A percentile compares a stretch with the other conserved stretches of the same genome.
phyloP scores from a whole-genome alignment of 106 monocot species.

The Apostasia ramifera region DNA sequence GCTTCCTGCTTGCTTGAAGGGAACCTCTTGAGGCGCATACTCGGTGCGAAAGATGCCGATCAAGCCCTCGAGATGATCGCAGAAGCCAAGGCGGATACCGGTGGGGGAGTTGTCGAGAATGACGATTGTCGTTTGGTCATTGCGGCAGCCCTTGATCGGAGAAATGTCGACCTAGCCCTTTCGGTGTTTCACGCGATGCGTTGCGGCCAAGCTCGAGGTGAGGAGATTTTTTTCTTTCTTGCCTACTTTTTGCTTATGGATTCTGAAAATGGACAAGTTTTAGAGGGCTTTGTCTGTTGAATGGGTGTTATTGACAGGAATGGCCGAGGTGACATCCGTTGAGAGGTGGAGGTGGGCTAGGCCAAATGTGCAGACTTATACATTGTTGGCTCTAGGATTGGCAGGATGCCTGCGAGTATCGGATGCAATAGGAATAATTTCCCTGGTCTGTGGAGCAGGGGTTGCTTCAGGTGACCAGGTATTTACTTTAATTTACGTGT shows the following conservation, averaged over 20 bases:
- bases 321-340: constrained; percentile 15
- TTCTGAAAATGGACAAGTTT: not conserved
- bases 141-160: constrained; percentile 44
- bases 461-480: constrained; percentile 62
- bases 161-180: constrained; percentile 56
- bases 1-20: constrained; percentile 23
- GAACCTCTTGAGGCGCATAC: constrained; percentile 48
- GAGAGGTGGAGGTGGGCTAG: constrained; percentile 58
- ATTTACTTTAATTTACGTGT: constrained; percentile 2
- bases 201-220: constrained; percentile 29
- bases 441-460: constrained; percentile 51
- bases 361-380: constrained; percentile 58
- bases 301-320: constrained; percentile 19
- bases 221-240: not conserved
- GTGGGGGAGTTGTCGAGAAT: constrained; percentile 20
- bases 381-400: constrained; percentile 53
- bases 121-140: constrained; percentile 64
- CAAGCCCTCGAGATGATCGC: constrained; percentile 49
- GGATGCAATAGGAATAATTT: constrained; percentile 63
- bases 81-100: constrained; percentile 23
- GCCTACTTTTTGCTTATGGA: not conserved
- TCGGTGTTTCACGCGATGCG: constrained; percentile 77
- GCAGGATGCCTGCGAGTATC: constrained; percentile 64
- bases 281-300: not conserved
- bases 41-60: constrained; percentile 54